phyloP scores from a whole-genome alignment of 176 grass and related monocot species.

The Echinochloa phyllopogon region DNA sequence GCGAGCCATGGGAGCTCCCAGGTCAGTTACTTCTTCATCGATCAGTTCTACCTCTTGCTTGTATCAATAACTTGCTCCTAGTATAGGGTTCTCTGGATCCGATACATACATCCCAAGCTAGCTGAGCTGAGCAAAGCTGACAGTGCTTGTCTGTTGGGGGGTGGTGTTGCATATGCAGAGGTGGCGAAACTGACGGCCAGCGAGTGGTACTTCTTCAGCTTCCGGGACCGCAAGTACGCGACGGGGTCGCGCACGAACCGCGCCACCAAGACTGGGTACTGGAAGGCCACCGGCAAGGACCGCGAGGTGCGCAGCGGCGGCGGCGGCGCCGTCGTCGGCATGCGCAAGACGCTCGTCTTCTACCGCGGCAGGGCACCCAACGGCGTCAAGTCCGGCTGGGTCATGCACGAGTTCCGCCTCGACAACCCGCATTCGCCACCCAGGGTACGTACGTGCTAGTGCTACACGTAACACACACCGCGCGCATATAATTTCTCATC shows the following conservation, averaged over 20 bases:
- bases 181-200: conserved; percentile 66
- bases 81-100: too few species aligned
- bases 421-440: conserved; percentile 55
- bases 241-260: conserved; percentile 73
- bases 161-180: conserved; percentile 39
- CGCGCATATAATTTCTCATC: neutral
- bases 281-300: conserved; percentile 84
- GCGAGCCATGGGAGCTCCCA: conserved; percentile 88
- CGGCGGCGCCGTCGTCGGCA: conserved; percentile 44
- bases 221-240: conserved; percentile 72
- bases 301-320: conserved; percentile 36
- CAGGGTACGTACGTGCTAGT: conserved; percentile 43
- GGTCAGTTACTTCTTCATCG: conserved; percentile 2
- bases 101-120: neutral
- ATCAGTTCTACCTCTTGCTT: too few species aligned
- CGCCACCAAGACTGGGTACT: conserved; percentile 69
- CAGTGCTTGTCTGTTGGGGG: neutral
- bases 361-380: conserved; percentile 73
- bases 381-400: conserved; percentile 66
- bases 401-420: conserved; percentile 85
- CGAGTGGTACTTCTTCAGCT: conserved; percentile 93
- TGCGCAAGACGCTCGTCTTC: conserved; percentile 88
- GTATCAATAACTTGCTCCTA: too few species aligned
- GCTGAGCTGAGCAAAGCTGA: neutral
- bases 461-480: neutral